Conservation (phyloP, 2,329 filamentous ascomycete genomes). For the Mycosphaerella sp. region DNA sequence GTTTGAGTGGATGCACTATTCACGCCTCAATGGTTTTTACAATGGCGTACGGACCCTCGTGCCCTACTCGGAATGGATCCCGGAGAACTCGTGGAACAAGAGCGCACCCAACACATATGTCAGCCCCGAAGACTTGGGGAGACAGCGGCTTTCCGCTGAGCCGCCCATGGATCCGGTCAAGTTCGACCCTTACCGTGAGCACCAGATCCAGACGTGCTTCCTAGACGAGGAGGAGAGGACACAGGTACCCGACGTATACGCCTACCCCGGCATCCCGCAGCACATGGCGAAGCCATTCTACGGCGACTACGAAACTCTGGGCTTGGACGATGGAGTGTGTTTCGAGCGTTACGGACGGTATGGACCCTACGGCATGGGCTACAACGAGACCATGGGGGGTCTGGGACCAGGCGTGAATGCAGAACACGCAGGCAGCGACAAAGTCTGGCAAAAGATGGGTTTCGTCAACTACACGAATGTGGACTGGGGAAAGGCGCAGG, state of each 20-base stretch:
- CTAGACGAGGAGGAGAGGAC: constrained; percentile 55
- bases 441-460: constrained; percentile 43
- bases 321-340: constrained; percentile 44
- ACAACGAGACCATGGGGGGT: constrained; percentile 40
- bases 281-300: constrained; percentile 45
- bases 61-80: constrained; percentile 37
- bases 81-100: constrained; percentile 42
- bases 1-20: constrained; percentile 43
- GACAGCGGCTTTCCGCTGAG: constrained; percentile 6
- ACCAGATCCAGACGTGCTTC: constrained; percentile 55
- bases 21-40: constrained; percentile 42
- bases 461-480: constrained; percentile 44
- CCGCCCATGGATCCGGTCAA: constrained; percentile 35
- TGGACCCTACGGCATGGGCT: constrained; percentile 47
- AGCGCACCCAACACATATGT: constrained; percentile 28
- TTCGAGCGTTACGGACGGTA: constrained; percentile 48
- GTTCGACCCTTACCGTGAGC: constrained; percentile 44
- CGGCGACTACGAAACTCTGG: constrained; percentile 44
- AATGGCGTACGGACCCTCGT: constrained; percentile 45
- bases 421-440: constrained; percentile 40
- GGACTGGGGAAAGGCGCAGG: constrained; percentile 45
- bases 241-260: constrained; percentile 56
- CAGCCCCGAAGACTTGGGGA: constrained; percentile 28
- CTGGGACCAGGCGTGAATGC: constrained; percentile 41
- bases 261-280: constrained; percentile 51